Conservation (phyloP, 345 rosid genomes). For the Corymbia maculata region DNA sequence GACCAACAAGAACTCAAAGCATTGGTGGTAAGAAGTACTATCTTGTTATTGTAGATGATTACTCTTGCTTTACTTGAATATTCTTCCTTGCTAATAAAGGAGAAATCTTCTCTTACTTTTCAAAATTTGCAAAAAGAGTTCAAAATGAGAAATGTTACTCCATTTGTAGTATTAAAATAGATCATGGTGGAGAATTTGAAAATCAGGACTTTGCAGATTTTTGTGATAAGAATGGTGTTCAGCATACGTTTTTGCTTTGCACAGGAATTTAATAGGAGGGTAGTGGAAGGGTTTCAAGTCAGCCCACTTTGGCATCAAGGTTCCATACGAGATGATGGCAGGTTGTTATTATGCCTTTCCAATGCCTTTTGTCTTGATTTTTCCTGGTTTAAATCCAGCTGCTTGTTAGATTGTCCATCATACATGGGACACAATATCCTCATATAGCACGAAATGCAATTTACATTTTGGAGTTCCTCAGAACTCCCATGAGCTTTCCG, state of each 20-base stretch:
- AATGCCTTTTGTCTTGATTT: background rate
- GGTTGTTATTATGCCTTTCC: slow-evolving; percentile 10
- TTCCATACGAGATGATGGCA: slow-evolving; percentile 69
- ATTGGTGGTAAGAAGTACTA: too few species aligned
- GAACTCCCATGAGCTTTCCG: background rate
- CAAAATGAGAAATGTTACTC: too few species aligned
- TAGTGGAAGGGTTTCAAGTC: slow-evolving; percentile 86
- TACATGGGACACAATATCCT: background rate
- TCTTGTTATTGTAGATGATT: too few species aligned
- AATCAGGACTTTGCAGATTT: too few species aligned
- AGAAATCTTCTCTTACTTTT: too few species aligned
- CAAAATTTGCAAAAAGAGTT: too few species aligned
- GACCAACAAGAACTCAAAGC: too few species aligned
- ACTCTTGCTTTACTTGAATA: too few species aligned
- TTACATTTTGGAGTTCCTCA: background rate
- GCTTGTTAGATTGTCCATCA: background rate
- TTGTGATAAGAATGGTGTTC: too few species aligned
- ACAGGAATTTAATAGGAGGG: slow-evolving; percentile 70
- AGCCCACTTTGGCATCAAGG: slow-evolving; percentile 97
- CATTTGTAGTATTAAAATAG: too few species aligned
- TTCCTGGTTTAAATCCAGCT: background rate
- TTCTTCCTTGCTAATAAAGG: too few species aligned
- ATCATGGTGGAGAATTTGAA: too few species aligned
- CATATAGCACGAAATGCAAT: background rate
- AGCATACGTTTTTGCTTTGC: background rate